Evolutionary conservation across 208 protist genomes (phyloP), one percentile per base, ranked within the genome.

Genomic region (Trypanosoma cruzi): DNA sequence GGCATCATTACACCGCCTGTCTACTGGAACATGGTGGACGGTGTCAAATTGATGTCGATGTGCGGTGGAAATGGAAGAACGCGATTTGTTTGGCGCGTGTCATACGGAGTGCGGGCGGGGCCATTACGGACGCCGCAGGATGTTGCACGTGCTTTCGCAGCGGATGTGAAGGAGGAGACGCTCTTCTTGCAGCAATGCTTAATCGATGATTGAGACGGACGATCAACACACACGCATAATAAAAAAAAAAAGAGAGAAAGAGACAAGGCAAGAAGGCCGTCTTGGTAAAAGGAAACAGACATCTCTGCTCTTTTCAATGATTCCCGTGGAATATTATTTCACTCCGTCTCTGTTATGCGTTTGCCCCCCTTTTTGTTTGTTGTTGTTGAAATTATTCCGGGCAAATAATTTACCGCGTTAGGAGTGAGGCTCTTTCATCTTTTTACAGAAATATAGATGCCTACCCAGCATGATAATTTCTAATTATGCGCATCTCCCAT

Each of bases 101-200:
- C 79, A 34, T 94, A 94, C 71, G 84, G 84, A 13, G 79, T 69
- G 53, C 68, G 67, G 22, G 70, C 81, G 1, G 75, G 81, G 16
- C 64, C 86, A 18, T 60, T 96, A 60, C 79, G 80, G 14, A 86
- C 84, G 8, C 70, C 84, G 37, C 75, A 74, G 28, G 90, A 93
- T 62, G 42, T 93, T 57, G 77, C 71, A 2, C 71, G 71, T 2
- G 82, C 76, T 14, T 71, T 96, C 42, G 80, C 66, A 0, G 77
- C 73, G 18, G 77, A 85, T 50, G 80, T 90, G 60, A 72, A 67
- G 56, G 88, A 96, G 65, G 90, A 93, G 53, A 85, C 74, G 4
- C 46, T 96, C 5, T 73, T 86, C 16, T 34, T 96, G 44, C 90
- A 96, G 76, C 90, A 96, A 73, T 85, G 82, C 46, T 60, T 96